Evolutionary conservation across 129 eudicot species (phyloP), one percentile per base, ranked within the genome.

Genomic region (Saposhnikovia divaricata): DNA sequence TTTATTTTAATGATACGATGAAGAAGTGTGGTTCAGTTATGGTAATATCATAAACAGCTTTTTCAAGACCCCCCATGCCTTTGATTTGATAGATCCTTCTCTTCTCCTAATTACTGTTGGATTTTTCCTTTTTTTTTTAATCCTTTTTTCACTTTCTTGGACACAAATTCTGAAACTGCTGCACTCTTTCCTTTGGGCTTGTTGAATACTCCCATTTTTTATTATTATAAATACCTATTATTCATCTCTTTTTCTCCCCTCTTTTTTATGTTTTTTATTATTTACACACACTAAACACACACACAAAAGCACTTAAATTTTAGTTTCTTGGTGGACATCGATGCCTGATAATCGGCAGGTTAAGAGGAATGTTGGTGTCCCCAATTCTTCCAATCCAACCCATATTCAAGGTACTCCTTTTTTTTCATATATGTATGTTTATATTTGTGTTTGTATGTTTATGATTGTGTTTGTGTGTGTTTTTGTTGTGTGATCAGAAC

Each of bases 291-390:
- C 77, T 72, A 55, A 27, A 73, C 27, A 81, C 25, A 44, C 75
- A 81, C 47, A 40, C 46, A 81, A 75, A 59, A 23, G 14, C 10
- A 9, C 34, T 61, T 61, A 61, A 12, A 43, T 71, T 77, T 61
- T n/a, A 7, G 63, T 40, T 34, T 77, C 50, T 27, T 72, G 23
- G 72, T 53, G 47, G 80, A 40, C 78, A 83, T 68, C 82, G 83
- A 92, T 92, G 97, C 87, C 95, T 83, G 97, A 86, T 72, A 89
- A 80, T 90, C 91, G 88, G 78, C 90, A 87, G 84, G 81, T 85
- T 81, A 90, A 84, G 84, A 87, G 91, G 89, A 90, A 88, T 87
- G 95, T 90, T 78, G 74, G 79, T 63, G 50, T 79, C 53, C 80
- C 89, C 66, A 80, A 77, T 86, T 82, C 88, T 55, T 53, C 92